phyloP scores from a whole-genome alignment of 2,329 filamentous ascomycete species.

The Penicillium brevicompactum region DNA sequence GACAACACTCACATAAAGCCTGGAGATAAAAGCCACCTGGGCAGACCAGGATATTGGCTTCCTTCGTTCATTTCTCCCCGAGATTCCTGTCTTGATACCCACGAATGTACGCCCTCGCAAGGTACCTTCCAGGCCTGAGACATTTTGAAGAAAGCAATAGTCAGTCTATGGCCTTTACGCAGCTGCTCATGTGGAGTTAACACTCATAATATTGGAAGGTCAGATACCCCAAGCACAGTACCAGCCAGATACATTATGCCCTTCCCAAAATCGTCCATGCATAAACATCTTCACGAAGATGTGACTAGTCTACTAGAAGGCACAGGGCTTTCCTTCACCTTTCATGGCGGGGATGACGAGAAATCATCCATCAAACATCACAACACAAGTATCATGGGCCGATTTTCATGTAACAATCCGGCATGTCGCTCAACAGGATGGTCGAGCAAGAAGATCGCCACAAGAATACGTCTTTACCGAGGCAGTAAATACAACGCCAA shows the following conservation, averaged over 20 bases:
- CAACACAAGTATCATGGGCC: slow-evolving; percentile 48
- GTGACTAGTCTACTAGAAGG: slow-evolving; percentile 34
- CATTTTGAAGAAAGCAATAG: no score
- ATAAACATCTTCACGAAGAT: slow-evolving; percentile 33
- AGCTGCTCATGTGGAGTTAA: neutral
- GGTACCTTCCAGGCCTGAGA: no score
- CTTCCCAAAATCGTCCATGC: slow-evolving; percentile 35
- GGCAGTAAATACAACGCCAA: slow-evolving; percentile 45
- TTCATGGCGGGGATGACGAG: slow-evolving; percentile 33
- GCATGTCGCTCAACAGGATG: slow-evolving; percentile 36
- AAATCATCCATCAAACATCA: slow-evolving; percentile 27
- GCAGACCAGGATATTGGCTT: no score
- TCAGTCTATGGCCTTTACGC: no score
- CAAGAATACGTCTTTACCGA: slow-evolving; percentile 46
- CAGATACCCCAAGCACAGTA: neutral
- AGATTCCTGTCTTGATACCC: no score
- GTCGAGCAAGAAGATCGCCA: slow-evolving; percentile 46
- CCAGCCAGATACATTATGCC: neutral
- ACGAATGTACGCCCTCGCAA: no score
- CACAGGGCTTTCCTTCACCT: slow-evolving; percentile 34
- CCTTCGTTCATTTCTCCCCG: no score
- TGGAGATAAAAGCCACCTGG: no score
- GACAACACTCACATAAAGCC: no score
- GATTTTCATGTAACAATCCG: slow-evolving; percentile 41
- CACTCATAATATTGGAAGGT: neutral